These are phyloP conservation scores for Protea cynaroides DNA, from an alignment of 164 flowering plant genomes.

Conservation along the genomic window DNA sequence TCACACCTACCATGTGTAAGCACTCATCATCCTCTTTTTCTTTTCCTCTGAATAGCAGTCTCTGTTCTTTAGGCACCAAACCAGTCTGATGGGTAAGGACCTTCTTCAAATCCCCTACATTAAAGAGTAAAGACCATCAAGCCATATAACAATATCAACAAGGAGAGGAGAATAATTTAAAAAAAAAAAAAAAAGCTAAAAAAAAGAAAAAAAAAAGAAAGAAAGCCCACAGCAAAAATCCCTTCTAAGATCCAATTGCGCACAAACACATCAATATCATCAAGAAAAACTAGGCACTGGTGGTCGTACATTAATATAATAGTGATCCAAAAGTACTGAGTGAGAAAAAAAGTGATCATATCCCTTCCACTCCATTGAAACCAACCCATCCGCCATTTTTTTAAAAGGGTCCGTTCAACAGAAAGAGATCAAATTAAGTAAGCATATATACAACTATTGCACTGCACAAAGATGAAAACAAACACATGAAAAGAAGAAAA, in stretches of 20 bases:
- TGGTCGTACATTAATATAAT: too few relatives aligned
- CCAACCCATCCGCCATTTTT: too few relatives aligned
- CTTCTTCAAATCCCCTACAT: conserved; percentile 51
- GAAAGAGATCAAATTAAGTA: background rate
- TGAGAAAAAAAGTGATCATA: too few relatives aligned
- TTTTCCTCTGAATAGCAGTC: conserved; percentile 53
- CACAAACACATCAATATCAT: background rate
- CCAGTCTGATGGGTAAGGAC: conserved; percentile 38
- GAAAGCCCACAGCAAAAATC: background rate
- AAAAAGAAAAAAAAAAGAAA: background rate
- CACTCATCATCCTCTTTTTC: conserved; percentile 47
- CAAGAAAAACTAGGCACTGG: background rate
- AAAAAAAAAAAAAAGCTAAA: background rate
- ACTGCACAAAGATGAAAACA: background rate
- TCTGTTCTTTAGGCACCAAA: conserved; percentile 44
- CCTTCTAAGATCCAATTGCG: background rate
- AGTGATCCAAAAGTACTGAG: too few relatives aligned
- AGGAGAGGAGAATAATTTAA: background rate
- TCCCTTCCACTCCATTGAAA: too few relatives aligned
- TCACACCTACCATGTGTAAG: conserved; percentile 45
- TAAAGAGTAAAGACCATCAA: background rate
- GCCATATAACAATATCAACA: background rate
- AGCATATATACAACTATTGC: background rate
- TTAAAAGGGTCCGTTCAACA: too few relatives aligned
- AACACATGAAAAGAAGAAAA: background rate